Base-by-base conservation (phyloP, 805 yeast genomes). In the Komagataella phaffii region DNA sequence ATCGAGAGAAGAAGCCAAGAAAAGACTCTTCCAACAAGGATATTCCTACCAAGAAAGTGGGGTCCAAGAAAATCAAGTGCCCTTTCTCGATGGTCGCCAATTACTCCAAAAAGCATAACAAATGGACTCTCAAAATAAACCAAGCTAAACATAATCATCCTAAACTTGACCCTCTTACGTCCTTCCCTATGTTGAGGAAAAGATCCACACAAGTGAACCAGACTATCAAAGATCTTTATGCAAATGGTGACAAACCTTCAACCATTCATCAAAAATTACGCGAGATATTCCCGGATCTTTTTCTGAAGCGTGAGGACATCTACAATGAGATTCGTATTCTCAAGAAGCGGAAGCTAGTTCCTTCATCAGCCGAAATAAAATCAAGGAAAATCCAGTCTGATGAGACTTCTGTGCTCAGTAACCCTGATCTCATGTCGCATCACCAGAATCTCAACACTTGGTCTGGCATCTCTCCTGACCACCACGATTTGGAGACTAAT, bases 31-130 rank as follows among this genome's bases (percentile, higher is more conserved):
- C 46, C 44, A 62, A 59, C 24, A 58, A 52, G 44, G 60, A 56
- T 49, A 60, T 54, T 50, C 61, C 58, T 45, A 59, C 58, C 47
- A 64, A 64, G 54, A 61, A 59, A 47, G 57, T 61, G 48, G 67
- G 66, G 3, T 72, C 80, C 10, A 77, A 77, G 58, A 77, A 77
- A 58, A 71, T 76, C 53, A 72, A 71, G 56, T 77, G 83, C 61
- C 81, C 81, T 21, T 77, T 76, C 61, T 68, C 79, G n/a, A 76
- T 77, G 78, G 76, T 79, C 46, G 81, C 83, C 24, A 69, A 71
- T 57, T 76, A 62, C 58, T 74, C 77, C 24, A 77, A 77, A 57
- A 68, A 71, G 49, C 72, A 70, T 51, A 70, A 71, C 51, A 69
- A 67, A 45, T 77, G 82, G 82, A 73, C 76, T 18, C 64, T 77